Conservation (phyloP, 2,329 filamentous ascomycete genomes). For the Pyricularia sp. region DNA sequence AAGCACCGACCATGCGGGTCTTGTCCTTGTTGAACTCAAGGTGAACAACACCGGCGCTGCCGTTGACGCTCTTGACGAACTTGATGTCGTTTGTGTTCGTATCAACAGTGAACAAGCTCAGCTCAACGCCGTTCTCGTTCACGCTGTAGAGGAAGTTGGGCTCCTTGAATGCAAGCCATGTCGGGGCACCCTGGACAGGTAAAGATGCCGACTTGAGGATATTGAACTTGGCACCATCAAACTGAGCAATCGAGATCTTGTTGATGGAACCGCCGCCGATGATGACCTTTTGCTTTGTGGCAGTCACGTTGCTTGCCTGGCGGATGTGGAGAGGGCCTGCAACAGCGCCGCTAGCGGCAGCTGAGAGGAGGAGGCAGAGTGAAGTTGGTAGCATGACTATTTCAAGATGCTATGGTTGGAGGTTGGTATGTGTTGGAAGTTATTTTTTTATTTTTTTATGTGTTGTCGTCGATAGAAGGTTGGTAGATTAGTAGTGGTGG, state of each 20-base stretch:
- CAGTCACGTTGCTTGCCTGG: neutral
- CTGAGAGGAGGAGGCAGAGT: slow-evolving; percentile 1
- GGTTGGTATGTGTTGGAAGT: neutral
- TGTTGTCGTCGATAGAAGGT: neutral
- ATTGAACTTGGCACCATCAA: slow-evolving; percentile 25
- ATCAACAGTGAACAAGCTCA: slow-evolving; percentile 26
- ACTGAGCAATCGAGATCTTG: slow-evolving; percentile 27
- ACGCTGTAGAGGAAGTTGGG: slow-evolving; percentile 31
- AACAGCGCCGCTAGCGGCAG: neutral
- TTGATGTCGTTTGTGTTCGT: slow-evolving; percentile 16
- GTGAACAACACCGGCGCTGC: slow-evolving; percentile 31
- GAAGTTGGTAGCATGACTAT: slow-evolving; percentile 1
- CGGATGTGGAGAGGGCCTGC: neutral
- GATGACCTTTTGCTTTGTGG: slow-evolving; percentile 19
- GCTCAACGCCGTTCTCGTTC: slow-evolving; percentile 29
- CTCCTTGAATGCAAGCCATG: slow-evolving; percentile 31
- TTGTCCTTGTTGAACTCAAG: slow-evolving; percentile 31
- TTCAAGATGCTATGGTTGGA: neutral
- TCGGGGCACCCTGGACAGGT: slow-evolving; percentile 19
- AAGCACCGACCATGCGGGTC: slow-evolving; percentile 30
- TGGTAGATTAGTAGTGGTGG: neutral
- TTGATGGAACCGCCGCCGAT: slow-evolving; percentile 23
- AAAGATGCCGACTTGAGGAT: slow-evolving; percentile 13
- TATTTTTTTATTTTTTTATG: neutral
- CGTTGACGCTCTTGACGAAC: slow-evolving; percentile 17